Percentiles rank a stretch among this genome's conserved stretches.
Evolutionary conservation across 2,329 filamentous ascomycete genomes (phyloP).

Genomic region (Pseudofabraea citricarpa): DNA sequence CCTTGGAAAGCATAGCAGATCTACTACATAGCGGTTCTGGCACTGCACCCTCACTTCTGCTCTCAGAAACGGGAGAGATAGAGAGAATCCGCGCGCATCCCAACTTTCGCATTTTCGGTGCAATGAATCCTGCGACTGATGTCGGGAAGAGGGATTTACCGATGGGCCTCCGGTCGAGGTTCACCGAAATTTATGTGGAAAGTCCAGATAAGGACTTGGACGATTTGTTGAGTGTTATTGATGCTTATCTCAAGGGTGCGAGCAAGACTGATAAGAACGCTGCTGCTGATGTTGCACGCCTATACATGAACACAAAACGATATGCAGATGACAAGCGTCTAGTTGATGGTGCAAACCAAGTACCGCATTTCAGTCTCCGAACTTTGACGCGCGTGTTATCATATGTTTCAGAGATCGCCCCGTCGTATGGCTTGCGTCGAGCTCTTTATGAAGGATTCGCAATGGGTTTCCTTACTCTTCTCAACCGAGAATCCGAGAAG

Average conservation of each 20-base stretch:
- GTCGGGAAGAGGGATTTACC: slow-evolving; percentile 93
- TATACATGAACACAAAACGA: slow-evolving; percentile 85
- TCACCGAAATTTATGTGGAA: slow-evolving; percentile 92
- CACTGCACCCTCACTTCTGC: slow-evolving; percentile 72
- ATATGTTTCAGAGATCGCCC: slow-evolving; percentile 80
- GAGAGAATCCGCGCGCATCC: slow-evolving; percentile 86
- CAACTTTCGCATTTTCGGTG: slow-evolving; percentile 92
- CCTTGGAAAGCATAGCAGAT: slow-evolving; percentile 88
- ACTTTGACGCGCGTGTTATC: slow-evolving; percentile 86
- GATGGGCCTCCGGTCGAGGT: slow-evolving; percentile 80
- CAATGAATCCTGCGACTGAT: slow-evolving; percentile 99
- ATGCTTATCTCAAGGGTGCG: slow-evolving; percentile 74
- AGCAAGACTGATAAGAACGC: slow-evolving; percentile 68
- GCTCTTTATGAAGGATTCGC: slow-evolving; percentile 93
- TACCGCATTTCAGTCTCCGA: slow-evolving; percentile 93
- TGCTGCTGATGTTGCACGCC: slow-evolving; percentile 73
- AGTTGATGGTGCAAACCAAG: slow-evolving; percentile 92
- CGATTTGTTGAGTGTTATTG: slow-evolving; percentile 82
- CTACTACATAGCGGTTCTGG: slow-evolving; percentile 70
- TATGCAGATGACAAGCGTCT: slow-evolving; percentile 77
- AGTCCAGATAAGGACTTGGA: slow-evolving; percentile 84
- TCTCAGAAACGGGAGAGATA: slow-evolving; percentile 91
- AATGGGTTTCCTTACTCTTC: slow-evolving; percentile 93
- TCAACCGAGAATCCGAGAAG: slow-evolving; percentile 77
- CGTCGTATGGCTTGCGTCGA: slow-evolving; percentile 78